These are phyloP conservation scores for Microsporum audouinii DNA, from an alignment of 2,329 filamentous ascomycete genomes.

Conservation along the genomic window DNA sequence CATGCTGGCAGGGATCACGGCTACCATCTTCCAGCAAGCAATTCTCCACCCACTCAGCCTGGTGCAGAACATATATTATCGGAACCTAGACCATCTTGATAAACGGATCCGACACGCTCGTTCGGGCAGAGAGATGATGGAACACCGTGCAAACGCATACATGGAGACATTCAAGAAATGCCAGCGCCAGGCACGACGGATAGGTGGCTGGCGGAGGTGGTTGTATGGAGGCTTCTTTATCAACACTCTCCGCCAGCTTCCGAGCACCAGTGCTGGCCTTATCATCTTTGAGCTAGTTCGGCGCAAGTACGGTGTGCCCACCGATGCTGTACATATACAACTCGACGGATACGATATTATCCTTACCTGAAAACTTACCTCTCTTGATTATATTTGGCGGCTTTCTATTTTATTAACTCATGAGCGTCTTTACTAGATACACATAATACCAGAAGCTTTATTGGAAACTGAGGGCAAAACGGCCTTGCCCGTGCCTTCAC, in stretches of 20 bases:
- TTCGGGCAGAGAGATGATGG: slow-evolving; percentile 34
- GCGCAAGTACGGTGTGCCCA: slow-evolving; percentile 46
- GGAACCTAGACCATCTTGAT: slow-evolving; percentile 49
- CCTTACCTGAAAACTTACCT: slow-evolving; percentile 30
- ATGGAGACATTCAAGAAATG: slow-evolving; percentile 48
- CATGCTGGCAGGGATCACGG: slow-evolving; percentile 47
- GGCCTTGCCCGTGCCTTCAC: too few relatives aligned
- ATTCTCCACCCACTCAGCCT: slow-evolving; percentile 49
- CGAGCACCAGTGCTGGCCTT: slow-evolving; percentile 52
- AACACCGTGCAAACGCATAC: slow-evolving; percentile 50
- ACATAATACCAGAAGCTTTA: background rate
- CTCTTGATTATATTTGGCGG: background rate
- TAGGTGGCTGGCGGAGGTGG: slow-evolving; percentile 46
- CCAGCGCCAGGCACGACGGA: slow-evolving; percentile 38
- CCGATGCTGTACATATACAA: slow-evolving; percentile 44
- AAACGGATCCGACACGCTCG: slow-evolving; percentile 38
- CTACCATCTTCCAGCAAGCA: slow-evolving; percentile 47
- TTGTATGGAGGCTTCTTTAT: slow-evolving; percentile 47
- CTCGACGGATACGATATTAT: slow-evolving; percentile 53
- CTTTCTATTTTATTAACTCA: background rate
- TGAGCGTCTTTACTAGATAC: background rate
- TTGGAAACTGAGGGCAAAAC: too few relatives aligned
- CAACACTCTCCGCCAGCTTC: slow-evolving; percentile 48
- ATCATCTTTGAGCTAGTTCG: slow-evolving; percentile 55
- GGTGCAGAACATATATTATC: slow-evolving; percentile 51